A percentile compares a stretch with the other conserved stretches of the same genome.
Evolutionary conservation across 2,329 filamentous ascomycete species (phyloP).

Genomic region (Aspergillus japonicus): DNA sequence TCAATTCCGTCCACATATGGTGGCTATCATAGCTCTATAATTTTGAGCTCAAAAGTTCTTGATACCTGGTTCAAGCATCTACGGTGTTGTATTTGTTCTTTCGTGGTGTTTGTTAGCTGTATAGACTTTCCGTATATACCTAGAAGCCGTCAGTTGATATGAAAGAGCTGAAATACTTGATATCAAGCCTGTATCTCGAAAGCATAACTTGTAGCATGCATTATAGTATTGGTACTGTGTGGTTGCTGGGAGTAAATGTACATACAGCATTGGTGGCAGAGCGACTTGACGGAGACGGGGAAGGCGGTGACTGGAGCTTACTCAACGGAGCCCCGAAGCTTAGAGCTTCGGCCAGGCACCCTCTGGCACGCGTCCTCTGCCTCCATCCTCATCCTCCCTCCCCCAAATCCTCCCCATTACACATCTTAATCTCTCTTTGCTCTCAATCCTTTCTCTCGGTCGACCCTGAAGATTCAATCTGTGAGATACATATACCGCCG

Average conservation of each 20-base stretch:
- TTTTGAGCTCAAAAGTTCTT: conserved; percentile 16
- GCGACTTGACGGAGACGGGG: not conserved
- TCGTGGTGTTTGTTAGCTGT: not conserved
- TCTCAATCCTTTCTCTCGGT: conserved; percentile 6
- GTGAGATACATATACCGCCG: conserved; percentile 16
- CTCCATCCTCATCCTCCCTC: conserved; percentile 23
- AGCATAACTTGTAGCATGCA: too few species aligned
- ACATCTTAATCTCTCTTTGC: conserved; percentile 8
- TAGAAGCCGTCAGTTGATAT: not conserved
- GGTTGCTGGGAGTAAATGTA: not conserved
- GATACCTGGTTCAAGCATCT: conserved; percentile 13
- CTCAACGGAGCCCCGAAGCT: conserved; percentile 29
- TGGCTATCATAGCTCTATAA: not conserved
- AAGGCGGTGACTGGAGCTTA: conserved; percentile 38
- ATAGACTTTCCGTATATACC: not conserved
- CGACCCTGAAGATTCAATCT: conserved; percentile 10
- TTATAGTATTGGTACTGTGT: not conserved
- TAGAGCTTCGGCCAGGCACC: conserved; percentile 38
- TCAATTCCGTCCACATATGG: too few species aligned
- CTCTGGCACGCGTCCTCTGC: conserved; percentile 35
- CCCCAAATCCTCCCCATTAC: conserved; percentile 19
- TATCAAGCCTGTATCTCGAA: too few species aligned
- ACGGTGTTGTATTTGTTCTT: not conserved
- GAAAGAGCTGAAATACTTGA: not conserved
- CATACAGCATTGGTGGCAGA: not conserved